These are phyloP conservation scores for Glomus cerebriforme DNA, from an alignment of 192 early-diverging fungal species.

Conservation along the genomic window DNA sequence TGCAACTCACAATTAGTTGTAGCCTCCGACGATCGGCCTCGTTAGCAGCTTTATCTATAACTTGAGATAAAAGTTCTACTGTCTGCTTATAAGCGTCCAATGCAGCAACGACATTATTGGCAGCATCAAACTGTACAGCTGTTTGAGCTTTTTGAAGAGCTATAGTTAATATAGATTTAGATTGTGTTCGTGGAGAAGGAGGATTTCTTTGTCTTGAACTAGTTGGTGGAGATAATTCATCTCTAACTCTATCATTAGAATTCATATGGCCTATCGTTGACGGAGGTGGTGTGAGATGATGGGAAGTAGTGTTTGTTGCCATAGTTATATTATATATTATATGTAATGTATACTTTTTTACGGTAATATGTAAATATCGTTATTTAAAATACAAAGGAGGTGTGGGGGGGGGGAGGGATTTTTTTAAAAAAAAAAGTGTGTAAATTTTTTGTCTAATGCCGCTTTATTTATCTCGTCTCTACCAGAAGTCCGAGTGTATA, in stretches of 20 bases:
- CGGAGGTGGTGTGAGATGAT: conserved; percentile 14
- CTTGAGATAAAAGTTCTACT: conserved; percentile 26
- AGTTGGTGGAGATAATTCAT: neutral
- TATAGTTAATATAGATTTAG: conserved; percentile 34
- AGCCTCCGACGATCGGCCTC: conserved; percentile 30
- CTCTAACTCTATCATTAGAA: neutral
- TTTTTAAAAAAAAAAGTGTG: too few relatives aligned
- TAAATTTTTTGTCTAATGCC: neutral
- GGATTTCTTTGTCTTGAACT: conserved; percentile 5
- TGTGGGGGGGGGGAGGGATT: neutral
- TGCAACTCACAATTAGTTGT: conserved; percentile 32
- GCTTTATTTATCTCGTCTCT: conserved; percentile 7
- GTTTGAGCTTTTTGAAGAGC: conserved; percentile 33
- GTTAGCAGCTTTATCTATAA: conserved; percentile 31
- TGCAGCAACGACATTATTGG: conserved; percentile 30
- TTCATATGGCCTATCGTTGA: neutral
- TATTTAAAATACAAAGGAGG: neutral
- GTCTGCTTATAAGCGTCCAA: conserved; percentile 30
- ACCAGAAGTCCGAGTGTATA: conserved; percentile 5
- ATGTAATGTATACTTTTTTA: neutral
- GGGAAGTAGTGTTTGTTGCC: conserved; percentile 18
- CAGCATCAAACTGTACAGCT: conserved; percentile 27
- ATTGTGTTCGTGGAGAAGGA: conserved; percentile 32
- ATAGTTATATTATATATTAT: neutral
- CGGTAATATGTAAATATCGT: neutral